Conservation (phyloP, 2,329 filamentous ascomycete genomes). For the Chaetomiaceae sp. region DNA sequence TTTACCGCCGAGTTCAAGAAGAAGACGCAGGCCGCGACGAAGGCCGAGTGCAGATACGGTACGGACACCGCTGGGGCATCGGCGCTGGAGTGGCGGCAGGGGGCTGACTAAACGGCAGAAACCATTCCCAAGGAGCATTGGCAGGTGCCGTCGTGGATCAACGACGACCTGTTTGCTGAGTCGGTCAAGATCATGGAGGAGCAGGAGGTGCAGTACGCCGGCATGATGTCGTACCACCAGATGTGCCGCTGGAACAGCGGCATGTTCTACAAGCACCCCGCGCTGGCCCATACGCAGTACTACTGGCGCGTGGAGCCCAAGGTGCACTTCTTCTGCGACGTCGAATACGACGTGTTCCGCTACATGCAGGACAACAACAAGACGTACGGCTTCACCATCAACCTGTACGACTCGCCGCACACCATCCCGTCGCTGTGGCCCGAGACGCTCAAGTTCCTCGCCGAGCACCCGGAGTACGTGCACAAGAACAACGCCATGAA, state of each 20-base stretch:
- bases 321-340: constrained; percentile 97
- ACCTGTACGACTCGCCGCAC: constrained; percentile 84
- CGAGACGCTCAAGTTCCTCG: constrained; percentile 86
- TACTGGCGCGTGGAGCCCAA: constrained; percentile 99
- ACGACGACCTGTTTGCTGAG: constrained; percentile 75
- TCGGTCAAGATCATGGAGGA: constrained; percentile 78
- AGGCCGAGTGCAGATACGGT: constrained; percentile 84
- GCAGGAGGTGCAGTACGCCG: constrained; percentile 83
- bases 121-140: constrained; percentile 92
- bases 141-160: constrained; percentile 88
- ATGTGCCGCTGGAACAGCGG: constrained; percentile 99
- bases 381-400: constrained; percentile 98
- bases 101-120: constrained; percentile 45
- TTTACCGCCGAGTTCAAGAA: constrained; percentile 92
- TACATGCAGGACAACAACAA: constrained; percentile 99
- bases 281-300: constrained; percentile 73
- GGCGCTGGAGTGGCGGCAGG: not conserved
- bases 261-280: constrained; percentile 94
- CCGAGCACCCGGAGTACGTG: constrained; percentile 74
- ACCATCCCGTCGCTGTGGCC: constrained; percentile 89
- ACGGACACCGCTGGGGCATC: constrained; percentile 23
- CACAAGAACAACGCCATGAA: constrained; percentile 77
- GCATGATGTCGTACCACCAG: constrained; percentile 87
- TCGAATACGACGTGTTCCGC: constrained; percentile 97
- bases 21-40: constrained; percentile 73